A percentile compares a stretch with the other conserved stretches of the same genome.
Conservation (phyloP, 2,329 filamentous ascomycete species). For the Parastagonospora nodorum region DNA sequence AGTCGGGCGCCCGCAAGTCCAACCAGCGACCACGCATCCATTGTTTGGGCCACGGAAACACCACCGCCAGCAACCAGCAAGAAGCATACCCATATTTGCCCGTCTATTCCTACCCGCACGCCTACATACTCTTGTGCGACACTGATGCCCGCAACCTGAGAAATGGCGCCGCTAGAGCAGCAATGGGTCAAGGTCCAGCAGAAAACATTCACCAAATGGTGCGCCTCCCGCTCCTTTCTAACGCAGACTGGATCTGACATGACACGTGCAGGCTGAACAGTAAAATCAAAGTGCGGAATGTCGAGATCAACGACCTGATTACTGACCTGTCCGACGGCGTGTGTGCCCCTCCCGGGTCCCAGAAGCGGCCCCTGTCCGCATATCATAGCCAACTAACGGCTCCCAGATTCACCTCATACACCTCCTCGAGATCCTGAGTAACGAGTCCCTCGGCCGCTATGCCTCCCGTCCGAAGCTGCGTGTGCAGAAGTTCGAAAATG, state of each 20-base stretch:
- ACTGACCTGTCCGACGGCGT: constrained; percentile 92
- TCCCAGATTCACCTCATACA: constrained; percentile 88
- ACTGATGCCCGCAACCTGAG: constrained; percentile 35
- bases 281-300: constrained; percentile 78
- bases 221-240: constrained; percentile 32
- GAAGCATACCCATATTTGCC: constrained; percentile 19
- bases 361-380: constrained; percentile 7
- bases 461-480: constrained; percentile 94
- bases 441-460: constrained; percentile 94
- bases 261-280: constrained; percentile 78
- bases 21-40: constrained; percentile 15
- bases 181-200: constrained; percentile 82
- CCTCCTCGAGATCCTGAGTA: constrained; percentile 92
- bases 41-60: constrained; percentile 38
- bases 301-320: constrained; percentile 86
- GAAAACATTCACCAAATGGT: constrained; percentile 99
- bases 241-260: constrained; percentile 18
- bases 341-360: constrained; percentile 50
- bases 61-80: constrained; percentile 20
- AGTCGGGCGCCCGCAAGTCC: constrained; percentile 29
- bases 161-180: constrained; percentile 60
- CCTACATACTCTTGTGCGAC: constrained; percentile 11
- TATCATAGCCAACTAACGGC: constrained; percentile 12
- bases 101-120: constrained; percentile 30
- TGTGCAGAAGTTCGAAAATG: constrained; percentile 97